These are phyloP conservation scores for Solanum chmielewskii DNA, from an alignment of 257 asterid species.

Conservation along the genomic window DNA sequence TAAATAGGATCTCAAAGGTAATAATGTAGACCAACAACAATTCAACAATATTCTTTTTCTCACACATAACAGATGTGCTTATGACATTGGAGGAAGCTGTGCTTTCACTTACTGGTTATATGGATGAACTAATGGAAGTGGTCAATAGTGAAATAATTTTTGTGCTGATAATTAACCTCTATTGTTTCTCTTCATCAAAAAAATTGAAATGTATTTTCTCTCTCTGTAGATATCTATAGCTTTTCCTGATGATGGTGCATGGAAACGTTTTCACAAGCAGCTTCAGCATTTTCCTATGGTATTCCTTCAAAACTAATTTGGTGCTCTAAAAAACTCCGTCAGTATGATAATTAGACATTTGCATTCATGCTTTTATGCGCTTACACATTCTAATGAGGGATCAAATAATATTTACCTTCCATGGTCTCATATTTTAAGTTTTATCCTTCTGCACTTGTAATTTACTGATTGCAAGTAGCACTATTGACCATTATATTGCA, in stretches of 20 bases:
- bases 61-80: neutral
- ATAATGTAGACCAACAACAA: too few species aligned
- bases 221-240: slow-evolving; percentile 74
- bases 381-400: neutral
- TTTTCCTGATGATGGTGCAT: slow-evolving; percentile 98
- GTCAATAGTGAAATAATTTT: neutral
- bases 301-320: slow-evolving; percentile 10
- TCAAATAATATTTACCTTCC: neutral
- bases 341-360: neutral
- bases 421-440: neutral
- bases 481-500: neutral
- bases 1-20: too few species aligned
- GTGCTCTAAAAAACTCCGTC: neutral
- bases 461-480: neutral
- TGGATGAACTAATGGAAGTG: neutral
- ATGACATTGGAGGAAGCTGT: neutral
- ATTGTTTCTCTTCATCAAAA: neutral
- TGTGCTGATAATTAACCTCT: neutral
- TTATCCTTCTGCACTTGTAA: neutral
- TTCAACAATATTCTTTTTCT: too few species aligned
- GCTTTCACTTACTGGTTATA: neutral
- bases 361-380: neutral
- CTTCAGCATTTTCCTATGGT: slow-evolving; percentile 98
- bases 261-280: slow-evolving; percentile 99
- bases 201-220: neutral